Percentiles rank a stretch among this genome's conserved stretches.
These are phyloP conservation scores for Sodiomyces alkalinus DNA, from an alignment of 2,329 filamentous ascomycete genomes.

Conservation along the genomic window DNA sequence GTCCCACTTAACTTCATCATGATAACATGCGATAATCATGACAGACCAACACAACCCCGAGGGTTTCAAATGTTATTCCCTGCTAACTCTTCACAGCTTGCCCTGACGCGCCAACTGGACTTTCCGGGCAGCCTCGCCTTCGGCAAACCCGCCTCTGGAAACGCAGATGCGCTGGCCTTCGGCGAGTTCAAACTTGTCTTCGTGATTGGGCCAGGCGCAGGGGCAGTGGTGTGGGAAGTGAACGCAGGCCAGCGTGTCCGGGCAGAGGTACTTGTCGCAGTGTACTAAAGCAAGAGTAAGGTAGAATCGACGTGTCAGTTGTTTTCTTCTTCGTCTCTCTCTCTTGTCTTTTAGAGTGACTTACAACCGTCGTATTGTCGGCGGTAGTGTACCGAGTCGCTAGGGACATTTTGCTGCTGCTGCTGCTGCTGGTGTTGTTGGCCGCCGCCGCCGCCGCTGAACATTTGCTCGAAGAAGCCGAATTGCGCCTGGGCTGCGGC, in stretches of 20 bases:
- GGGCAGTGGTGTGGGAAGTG: slow-evolving; percentile 96
- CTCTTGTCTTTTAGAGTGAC: slow-evolving; percentile 7
- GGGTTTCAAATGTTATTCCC: no score
- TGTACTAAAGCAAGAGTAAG: no score
- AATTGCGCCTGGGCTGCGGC: slow-evolving; percentile 63
- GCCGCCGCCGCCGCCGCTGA: slow-evolving; percentile 47
- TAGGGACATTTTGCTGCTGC: slow-evolving; percentile 64
- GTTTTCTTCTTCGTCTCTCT: no score
- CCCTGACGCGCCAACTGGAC: slow-evolving; percentile 70
- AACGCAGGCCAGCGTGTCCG: slow-evolving; percentile 86
- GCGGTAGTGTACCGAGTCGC: slow-evolving; percentile 70
- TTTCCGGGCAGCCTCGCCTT: slow-evolving; percentile 57
- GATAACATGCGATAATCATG: no score
- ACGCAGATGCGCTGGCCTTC: slow-evolving; percentile 62
- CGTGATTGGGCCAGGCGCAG: slow-evolving; percentile 61
- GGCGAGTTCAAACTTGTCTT: slow-evolving; percentile 63
- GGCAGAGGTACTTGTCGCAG: slow-evolving; percentile 89
- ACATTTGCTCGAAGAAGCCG: slow-evolving; percentile 98
- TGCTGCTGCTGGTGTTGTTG: slow-evolving; percentile 37
- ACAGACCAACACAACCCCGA: no score
- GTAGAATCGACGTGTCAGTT: no score
- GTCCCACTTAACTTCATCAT: no score
- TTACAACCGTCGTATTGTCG: slow-evolving; percentile 52
- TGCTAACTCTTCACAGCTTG: slow-evolving; percentile 33
- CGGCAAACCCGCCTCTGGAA: slow-evolving; percentile 60